These are phyloP conservation scores for Geranium incanum DNA, from an alignment of 441 rosid species.

Conservation along the genomic window DNA sequence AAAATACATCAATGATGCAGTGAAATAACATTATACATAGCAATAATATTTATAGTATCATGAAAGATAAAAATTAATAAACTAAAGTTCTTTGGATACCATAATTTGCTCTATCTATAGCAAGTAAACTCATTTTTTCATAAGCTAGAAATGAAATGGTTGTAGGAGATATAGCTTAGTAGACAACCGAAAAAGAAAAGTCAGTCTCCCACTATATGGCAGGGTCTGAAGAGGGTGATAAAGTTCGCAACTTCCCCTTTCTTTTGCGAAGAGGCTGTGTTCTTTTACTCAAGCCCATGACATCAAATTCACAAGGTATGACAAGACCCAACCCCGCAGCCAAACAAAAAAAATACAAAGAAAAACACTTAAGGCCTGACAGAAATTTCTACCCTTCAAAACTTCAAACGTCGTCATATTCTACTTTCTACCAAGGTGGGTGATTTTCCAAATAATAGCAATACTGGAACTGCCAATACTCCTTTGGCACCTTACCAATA, in stretches of 20 bases:
- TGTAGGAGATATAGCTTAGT: neutral
- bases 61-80: neutral
- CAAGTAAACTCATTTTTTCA: neutral
- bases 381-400: neutral
- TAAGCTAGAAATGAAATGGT: neutral
- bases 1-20: slow-evolving; percentile 17
- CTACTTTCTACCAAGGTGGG: neutral
- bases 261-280: neutral
- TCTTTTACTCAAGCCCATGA: neutral
- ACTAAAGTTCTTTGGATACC: neutral
- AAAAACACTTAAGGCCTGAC: neutral
- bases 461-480: neutral
- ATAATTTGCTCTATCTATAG: neutral
- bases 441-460: neutral
- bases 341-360: neutral
- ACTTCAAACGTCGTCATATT: neutral
- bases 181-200: neutral
- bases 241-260: neutral
- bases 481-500: neutral
- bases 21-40: neutral
- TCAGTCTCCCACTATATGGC: neutral
- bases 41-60: neutral
- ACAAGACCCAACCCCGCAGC: neutral
- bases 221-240: neutral
- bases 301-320: neutral